Conservation (phyloP, 257 asterid species). For the Fraxinus americana region DNA sequence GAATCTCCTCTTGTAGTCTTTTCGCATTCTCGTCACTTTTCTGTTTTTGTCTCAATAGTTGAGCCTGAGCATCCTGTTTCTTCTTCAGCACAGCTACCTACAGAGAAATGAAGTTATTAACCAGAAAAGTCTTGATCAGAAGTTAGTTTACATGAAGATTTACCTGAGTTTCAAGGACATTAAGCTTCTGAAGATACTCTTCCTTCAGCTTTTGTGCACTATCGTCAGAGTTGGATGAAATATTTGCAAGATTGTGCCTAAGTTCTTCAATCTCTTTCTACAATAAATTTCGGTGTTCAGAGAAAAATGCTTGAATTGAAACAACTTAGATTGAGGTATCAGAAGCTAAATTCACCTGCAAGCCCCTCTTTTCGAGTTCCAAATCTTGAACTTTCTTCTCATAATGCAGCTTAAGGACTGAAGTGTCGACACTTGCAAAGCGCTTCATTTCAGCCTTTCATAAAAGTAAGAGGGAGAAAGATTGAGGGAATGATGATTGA, state of each 20-base stretch:
- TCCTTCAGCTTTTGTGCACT: conserved; percentile 93
- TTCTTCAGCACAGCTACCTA: conserved; percentile 93
- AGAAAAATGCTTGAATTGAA: conserved; percentile 16
- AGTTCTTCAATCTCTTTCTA: conserved; percentile 94
- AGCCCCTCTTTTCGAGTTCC: conserved; percentile 69
- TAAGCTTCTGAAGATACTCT: conserved; percentile 93
- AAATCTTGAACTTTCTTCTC: conserved; percentile 92
- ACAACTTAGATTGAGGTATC: conserved; percentile 14
- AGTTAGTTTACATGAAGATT: conserved; percentile 8
- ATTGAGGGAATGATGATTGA: conserved; percentile 4
- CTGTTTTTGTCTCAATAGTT: conserved; percentile 88
- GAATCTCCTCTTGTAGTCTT: conserved; percentile 86
- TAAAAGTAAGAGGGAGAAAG: conserved; percentile 11
- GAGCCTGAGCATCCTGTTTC: conserved; percentile 98
- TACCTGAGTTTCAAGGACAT: conserved; percentile 89
- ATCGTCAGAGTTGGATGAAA: conserved; percentile 76
- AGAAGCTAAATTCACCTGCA: conserved; percentile 56
- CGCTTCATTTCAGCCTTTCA: conserved; percentile 92
- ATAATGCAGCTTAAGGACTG: conserved; percentile 86
- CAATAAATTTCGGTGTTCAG: conserved; percentile 28
- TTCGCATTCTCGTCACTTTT: conserved; percentile 96
- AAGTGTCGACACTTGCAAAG: conserved; percentile 59
- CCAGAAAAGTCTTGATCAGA: neutral
- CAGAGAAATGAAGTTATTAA: conserved; percentile 28
- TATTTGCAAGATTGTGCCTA: conserved; percentile 61